Evolutionary conservation across 148 eudicot genomes (phyloP), one percentile per base, ranked within the genome.

Genomic region (Rhododendron griersonianum): DNA sequence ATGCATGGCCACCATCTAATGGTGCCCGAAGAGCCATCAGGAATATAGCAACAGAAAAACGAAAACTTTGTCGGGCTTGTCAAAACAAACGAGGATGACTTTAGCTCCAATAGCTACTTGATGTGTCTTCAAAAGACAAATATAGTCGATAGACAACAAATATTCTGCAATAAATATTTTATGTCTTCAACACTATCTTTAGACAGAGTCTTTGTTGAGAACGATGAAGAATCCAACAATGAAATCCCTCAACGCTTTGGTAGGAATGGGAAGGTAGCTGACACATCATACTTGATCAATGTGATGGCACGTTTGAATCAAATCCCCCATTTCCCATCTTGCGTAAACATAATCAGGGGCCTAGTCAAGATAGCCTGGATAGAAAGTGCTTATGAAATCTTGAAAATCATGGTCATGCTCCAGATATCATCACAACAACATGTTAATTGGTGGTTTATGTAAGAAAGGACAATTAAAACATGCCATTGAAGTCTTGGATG

Each of bases 341-440:
- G 98, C 89, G 87, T 90, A 84, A 95, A 93, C 61, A 71, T 96
- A 87, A 94, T 96, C 83, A 91, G 98, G 82, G 98, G 96, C 82
- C 95, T 92, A n/a, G 80, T 92, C 14, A 94, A 95, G 28, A 48
- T 82, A 67, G 88, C 88, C 76, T 89, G 73, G 23, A 83, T 87
- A 63, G 94, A 90, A 63, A 92, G 89, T 87, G 99, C 99, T 83
- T 84, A 86, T 16, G 92, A 86, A 71, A 90, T 92, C 80, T 88
- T 95, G 84, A 87, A 88, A 65, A 77, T 93, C 77, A 91, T 96
- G 93, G 96, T 95, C 45, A 98, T 69, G 87, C 92, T 86, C 98
- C 95, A 6, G 99, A 96, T 91, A 88, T 94, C 78, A 95, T 95
- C 86, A 96, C 98, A 8, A 92, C 88, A 96, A 96, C 89, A 96